Conservation (phyloP, 169 alveolate genomes). For the Perkinsus olseni region DNA sequence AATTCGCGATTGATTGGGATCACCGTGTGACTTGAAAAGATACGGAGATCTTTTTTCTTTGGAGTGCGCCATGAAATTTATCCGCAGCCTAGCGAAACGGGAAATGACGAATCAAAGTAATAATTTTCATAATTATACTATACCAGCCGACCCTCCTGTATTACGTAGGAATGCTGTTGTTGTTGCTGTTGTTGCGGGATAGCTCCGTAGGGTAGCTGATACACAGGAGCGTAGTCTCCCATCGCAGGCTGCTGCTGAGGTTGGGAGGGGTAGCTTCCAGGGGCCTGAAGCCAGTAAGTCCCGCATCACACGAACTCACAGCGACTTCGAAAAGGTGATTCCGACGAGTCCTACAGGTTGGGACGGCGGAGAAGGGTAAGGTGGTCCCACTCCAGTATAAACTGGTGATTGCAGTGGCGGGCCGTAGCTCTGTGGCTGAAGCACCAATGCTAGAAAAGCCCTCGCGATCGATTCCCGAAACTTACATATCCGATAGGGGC, state of each 20-base stretch:
- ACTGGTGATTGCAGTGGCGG: neutral
- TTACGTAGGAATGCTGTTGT: neutral
- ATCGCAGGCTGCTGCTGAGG: neutral
- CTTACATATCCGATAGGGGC: neutral
- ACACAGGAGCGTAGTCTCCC: neutral
- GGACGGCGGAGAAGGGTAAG: neutral
- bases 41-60: no score
- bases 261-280: neutral
- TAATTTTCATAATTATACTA: no score
- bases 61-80: no score
- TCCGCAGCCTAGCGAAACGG: neutral
- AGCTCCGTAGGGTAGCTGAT: neutral
- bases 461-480: no score
- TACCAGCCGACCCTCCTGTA: no score
- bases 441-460: neutral
- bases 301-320: no score
- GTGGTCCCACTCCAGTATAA: neutral
- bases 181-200: neutral
- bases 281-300: neutral
- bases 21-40: no score
- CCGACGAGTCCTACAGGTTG: neutral
- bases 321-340: no score
- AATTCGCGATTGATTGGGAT: no score
- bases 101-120: neutral
- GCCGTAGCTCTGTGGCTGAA: neutral